A percentile compares a stretch with the other conserved stretches of the same genome.
Evolutionary conservation across 2,329 filamentous ascomycete species (phyloP).

Genomic region (Pseudogymnoascus pannorum): DNA sequence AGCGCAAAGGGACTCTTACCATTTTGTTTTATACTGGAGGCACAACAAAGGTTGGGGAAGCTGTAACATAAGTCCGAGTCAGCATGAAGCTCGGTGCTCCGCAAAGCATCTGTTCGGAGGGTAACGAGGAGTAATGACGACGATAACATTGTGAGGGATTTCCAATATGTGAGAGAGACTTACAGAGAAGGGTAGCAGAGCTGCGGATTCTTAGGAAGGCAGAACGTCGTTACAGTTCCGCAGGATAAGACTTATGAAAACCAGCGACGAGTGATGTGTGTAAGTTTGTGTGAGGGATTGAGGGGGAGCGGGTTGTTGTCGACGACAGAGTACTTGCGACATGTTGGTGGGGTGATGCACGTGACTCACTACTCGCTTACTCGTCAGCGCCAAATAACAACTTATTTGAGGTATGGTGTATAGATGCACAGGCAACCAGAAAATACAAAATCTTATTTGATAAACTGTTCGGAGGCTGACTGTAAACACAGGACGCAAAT

Average conservation of each 20-base stretch:
- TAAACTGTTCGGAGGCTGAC: neutral
- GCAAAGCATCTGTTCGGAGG: neutral
- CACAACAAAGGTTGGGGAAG: conserved; percentile 1
- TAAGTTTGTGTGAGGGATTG: conserved; percentile 9
- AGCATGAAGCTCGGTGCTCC: neutral
- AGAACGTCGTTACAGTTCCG: neutral
- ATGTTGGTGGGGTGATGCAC: conserved; percentile 6
- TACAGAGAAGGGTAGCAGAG: neutral
- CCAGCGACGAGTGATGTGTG: neutral
- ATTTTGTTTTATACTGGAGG: conserved; percentile 3
- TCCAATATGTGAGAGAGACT: neutral
- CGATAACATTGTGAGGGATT: conserved; percentile 2
- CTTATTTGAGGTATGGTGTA: neutral
- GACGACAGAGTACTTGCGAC: conserved; percentile 6
- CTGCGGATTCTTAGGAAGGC: neutral
- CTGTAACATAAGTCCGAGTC: neutral
- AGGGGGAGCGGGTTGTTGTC: conserved; percentile 9
- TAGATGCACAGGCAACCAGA: neutral
- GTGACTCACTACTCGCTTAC: conserved; percentile 1
- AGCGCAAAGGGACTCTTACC: neutral
- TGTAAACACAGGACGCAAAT: no score
- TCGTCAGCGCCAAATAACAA: conserved; percentile 7
- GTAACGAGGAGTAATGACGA: neutral
- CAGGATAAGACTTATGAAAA: conserved; percentile 4
- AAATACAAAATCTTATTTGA: neutral